Base-by-base conservation (phyloP, 768 basidiomycete species). In the Clavulina sp. region DNA sequence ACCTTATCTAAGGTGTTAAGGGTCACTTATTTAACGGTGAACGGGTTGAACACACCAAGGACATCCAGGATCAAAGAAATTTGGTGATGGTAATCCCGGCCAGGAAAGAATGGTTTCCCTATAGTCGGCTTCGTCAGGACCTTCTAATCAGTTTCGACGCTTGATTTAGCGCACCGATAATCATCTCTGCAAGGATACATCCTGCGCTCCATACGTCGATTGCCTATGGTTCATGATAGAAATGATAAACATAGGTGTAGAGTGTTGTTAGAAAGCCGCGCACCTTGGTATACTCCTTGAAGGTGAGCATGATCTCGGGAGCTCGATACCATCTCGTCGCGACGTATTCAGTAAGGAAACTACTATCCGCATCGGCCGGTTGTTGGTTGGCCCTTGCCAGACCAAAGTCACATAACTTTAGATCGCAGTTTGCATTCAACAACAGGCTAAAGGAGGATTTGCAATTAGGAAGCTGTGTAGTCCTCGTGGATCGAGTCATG, bases 261-360 rank as follows among this genome's bases (percentile, higher is more conserved):
- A 38, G 19, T 9, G 19, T 38, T 9, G 9, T 19, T 9, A 38
- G 9, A 19, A 26, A 36, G 24, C 9, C 19, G 34, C 19, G 19
- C 19, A 38, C 34, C 69, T 84, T 64, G 49, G 92, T 93, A 68
- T 99, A 99, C 64, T 95, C 84, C 64, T 95, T 93, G 73, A 96
- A 97, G 6, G 91, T 95, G 49, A 99, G 73, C 95, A 99, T 99
- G 69, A 99, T 92, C 65, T 99, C 95, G 0, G 95, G 95, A 0
- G 95, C 95, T 33, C 95, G 80, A 62, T 97, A 99, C 95, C 95
- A 99, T 59, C 95, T 73, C 24, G 95, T 97, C 2, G 95, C 93
- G 47, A 99, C 95, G 61, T 92, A 93, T 78, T 89, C 86, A 1
- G 88, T 93, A 88, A 92, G 89, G 69, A 89, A 91, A 2, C 58